phyloP scores from a whole-genome alignment of 768 basidiomycete species.

The Tubosaeta sp. region DNA sequence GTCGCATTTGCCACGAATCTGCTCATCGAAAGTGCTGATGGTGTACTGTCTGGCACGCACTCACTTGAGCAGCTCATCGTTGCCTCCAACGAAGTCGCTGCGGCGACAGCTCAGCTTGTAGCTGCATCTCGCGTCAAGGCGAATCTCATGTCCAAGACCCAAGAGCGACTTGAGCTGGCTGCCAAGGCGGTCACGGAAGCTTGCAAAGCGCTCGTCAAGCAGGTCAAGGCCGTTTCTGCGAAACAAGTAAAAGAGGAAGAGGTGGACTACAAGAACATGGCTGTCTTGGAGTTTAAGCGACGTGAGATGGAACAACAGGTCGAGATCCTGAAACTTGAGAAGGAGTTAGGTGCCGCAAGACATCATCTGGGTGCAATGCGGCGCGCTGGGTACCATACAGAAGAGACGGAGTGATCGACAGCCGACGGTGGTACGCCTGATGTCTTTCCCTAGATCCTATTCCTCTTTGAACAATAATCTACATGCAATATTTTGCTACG shows the following conservation, averaged over 20 bases:
- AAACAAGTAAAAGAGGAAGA: conserved; percentile 77
- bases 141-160: conserved; percentile 97
- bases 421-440: neutral
- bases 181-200: conserved; percentile 98
- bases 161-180: conserved; percentile 91
- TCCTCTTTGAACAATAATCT: conserved; percentile 17
- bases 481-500: conserved; percentile 19
- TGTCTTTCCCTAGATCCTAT: conserved; percentile 3
- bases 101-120: conserved; percentile 95
- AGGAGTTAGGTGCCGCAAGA: conserved; percentile 85
- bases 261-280: conserved; percentile 87
- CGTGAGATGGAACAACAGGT: conserved; percentile 99
- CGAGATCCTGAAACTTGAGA: conserved; percentile 95
- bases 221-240: conserved; percentile 93
- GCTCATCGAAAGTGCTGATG: conserved; percentile 96
- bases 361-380: conserved; percentile 82
- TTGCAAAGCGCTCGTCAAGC: conserved; percentile 92
- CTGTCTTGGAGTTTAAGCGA: conserved; percentile 91
- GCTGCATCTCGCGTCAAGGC: conserved; percentile 98
- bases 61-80: conserved; percentile 98
- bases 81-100: conserved; percentile 98
- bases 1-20: conserved; percentile 95
- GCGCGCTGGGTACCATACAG: conserved; percentile 84
- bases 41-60: conserved; percentile 93
- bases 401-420: conserved; percentile 61